phyloP scores from a whole-genome alignment of 1,284 basidiomycete species.

The Moesziomyces aphidis region DNA sequence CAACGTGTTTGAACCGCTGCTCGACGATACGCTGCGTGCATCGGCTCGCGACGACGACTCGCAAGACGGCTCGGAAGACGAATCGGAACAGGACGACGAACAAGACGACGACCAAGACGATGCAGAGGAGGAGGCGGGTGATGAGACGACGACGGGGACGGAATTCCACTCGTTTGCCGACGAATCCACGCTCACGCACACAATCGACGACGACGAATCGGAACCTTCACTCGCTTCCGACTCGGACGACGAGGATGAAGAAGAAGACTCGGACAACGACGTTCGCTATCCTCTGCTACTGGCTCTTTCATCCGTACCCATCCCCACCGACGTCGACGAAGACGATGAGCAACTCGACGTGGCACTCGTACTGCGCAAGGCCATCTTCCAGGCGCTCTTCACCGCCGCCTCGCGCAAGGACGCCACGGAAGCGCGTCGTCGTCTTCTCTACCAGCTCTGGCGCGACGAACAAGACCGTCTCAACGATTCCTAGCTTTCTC shows the following conservation, averaged over 20 bases:
- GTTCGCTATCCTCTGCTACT: constrained; percentile 33
- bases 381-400: constrained; percentile 77
- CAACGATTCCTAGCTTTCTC: constrained; percentile 11
- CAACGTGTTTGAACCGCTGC: constrained; percentile 76
- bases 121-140: constrained; percentile 28
- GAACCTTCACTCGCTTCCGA: constrained; percentile 10
- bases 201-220: constrained; percentile 19
- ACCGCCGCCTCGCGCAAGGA: constrained; percentile 79
- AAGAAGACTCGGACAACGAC: constrained; percentile 1
- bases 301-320: constrained; percentile 37
- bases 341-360: constrained; percentile 15
- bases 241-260: constrained; percentile 3
- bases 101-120: constrained; percentile 9
- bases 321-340: constrained; percentile 19
- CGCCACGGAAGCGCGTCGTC: constrained; percentile 80
- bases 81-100: constrained; percentile 6
- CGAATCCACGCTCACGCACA: constrained; percentile 16
- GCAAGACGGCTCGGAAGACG: constrained; percentile 10
- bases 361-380: constrained; percentile 71
- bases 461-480: constrained; percentile 70
- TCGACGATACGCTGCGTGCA: constrained; percentile 48
- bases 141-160: constrained; percentile 25
- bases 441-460: constrained; percentile 85
- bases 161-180: constrained; percentile 44
- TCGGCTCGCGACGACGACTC: constrained; percentile 9